phyloP scores from a whole-genome alignment of 1,284 basidiomycete genomes.

The Fomitopsis betulina region DNA sequence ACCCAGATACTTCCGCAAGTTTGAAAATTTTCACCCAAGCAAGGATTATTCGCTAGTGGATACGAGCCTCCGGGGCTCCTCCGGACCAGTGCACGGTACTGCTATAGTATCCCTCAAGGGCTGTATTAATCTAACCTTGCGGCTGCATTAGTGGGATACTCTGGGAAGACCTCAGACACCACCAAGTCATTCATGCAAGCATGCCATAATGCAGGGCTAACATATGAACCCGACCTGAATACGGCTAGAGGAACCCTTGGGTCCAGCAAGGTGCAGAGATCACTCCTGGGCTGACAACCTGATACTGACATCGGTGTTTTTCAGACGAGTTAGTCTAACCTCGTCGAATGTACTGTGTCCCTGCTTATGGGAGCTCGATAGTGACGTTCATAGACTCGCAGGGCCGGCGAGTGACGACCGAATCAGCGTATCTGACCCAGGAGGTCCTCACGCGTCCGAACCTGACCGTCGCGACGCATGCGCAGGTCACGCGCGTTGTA shows the following conservation, averaged over 20 bases:
- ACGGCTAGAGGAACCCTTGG: constrained; percentile 44
- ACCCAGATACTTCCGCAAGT: constrained; percentile 55
- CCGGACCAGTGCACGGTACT: constrained; percentile 44
- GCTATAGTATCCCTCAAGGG: neutral
- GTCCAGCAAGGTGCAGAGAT: constrained; percentile 42
- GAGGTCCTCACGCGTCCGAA: constrained; percentile 59
- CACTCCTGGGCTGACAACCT: neutral
- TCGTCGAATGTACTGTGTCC: neutral
- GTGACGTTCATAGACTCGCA: constrained; percentile 59
- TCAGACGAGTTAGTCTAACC: constrained; percentile 11
- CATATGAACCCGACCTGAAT: constrained; percentile 47
- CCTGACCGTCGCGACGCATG: constrained; percentile 50
- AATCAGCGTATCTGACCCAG: constrained; percentile 60
- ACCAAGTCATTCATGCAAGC: constrained; percentile 43
- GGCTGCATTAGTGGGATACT: constrained; percentile 24
- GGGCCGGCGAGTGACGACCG: constrained; percentile 51
- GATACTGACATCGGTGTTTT: neutral
- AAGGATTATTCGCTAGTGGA: constrained; percentile 44
- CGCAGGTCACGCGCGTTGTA: constrained; percentile 49
- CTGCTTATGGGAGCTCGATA: constrained; percentile 19
- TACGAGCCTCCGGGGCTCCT: constrained; percentile 35
- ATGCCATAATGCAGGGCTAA: constrained; percentile 43
- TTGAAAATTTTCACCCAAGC: constrained; percentile 49
- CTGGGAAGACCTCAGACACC: constrained; percentile 28
- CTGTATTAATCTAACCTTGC: neutral